Evolutionary conservation across 495 filamentous ascomycete species (phyloP).

Genomic region (Lichenothelia convexa): DNA sequence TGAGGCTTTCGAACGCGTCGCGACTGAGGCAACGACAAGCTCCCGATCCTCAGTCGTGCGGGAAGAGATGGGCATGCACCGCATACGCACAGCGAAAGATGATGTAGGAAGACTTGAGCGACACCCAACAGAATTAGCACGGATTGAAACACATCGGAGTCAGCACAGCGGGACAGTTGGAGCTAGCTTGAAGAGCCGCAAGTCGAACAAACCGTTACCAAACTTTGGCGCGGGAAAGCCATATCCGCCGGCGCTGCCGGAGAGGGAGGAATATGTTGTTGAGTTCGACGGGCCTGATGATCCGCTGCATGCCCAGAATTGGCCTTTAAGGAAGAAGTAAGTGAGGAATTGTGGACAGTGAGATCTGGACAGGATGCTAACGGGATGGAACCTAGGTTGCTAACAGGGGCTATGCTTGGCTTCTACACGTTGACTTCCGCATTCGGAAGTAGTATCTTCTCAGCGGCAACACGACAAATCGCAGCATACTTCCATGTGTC

Average conservation of each 20-base stretch:
- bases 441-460: constrained; percentile 56
- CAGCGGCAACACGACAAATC: constrained; percentile 37
- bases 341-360: constrained; percentile 14
- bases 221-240: constrained; percentile 56
- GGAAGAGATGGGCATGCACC: constrained; percentile 27
- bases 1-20: constrained; percentile 9
- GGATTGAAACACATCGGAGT: constrained; percentile 54
- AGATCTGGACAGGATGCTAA: no score
- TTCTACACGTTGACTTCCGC: constrained; percentile 60
- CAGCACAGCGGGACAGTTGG: constrained; percentile 67
- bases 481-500: constrained; percentile 34
- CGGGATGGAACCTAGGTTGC: constrained; percentile 24
- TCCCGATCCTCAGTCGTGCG: constrained; percentile 21
- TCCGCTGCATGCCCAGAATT: constrained; percentile 69
- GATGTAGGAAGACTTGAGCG: constrained; percentile 33
- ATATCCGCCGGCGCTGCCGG: constrained; percentile 54
- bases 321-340: constrained; percentile 59
- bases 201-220: constrained; percentile 37
- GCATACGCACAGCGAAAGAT: constrained; percentile 43
- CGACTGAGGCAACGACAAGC: constrained; percentile 17
- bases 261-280: constrained; percentile 68
- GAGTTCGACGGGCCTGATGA: constrained; percentile 70
- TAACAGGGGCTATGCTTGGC: constrained; percentile 53
- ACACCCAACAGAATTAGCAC: constrained; percentile 53
- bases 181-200: constrained; percentile 26